Evolutionary conservation across 1,284 basidiomycete genomes (phyloP).

Genomic region (Pseudomicrostroma phylloplanum): DNA sequence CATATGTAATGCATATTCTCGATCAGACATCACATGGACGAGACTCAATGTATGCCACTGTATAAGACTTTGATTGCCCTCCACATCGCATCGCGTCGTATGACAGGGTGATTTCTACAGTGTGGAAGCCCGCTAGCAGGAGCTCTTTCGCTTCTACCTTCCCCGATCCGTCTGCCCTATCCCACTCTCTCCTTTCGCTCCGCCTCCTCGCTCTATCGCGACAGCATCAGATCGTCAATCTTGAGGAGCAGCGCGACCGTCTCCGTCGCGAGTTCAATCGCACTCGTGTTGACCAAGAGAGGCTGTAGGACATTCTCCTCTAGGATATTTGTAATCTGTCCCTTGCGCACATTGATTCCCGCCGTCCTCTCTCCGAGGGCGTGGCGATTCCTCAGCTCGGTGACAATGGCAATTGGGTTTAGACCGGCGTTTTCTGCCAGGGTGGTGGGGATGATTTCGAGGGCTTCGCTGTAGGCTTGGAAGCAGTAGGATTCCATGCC

Average conservation of each 20-base stretch:
- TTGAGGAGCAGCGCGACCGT: conserved; percentile 93
- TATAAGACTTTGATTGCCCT: too few species aligned
- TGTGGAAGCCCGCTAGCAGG: not conserved
- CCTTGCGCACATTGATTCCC: conserved; percentile 89
- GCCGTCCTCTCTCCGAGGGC: conserved; percentile 89
- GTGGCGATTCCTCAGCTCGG: conserved; percentile 93
- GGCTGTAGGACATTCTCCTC: conserved; percentile 98
- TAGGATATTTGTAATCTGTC: conserved; percentile 88
- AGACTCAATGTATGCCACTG: too few species aligned
- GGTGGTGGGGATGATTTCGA: conserved; percentile 96
- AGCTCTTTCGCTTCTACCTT: not conserved
- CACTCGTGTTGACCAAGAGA: conserved; percentile 87
- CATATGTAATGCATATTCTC: too few species aligned
- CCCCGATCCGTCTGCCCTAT: not conserved
- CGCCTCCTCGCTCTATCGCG: conserved; percentile 22
- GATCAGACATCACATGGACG: too few species aligned
- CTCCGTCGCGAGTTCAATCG: conserved; percentile 90
- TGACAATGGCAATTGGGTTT: conserved; percentile 96
- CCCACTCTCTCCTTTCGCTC: not conserved
- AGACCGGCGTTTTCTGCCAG: conserved; percentile 97
- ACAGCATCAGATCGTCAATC: conserved; percentile 77
- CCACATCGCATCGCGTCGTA: too few species aligned
- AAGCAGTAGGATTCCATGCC: conserved; percentile 99
- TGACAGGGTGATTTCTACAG: too few species aligned
- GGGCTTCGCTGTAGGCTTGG: conserved; percentile 93